Evolutionary conservation across 331 rosid genomes (phyloP).

Genomic region (Saraca asoca): DNA sequence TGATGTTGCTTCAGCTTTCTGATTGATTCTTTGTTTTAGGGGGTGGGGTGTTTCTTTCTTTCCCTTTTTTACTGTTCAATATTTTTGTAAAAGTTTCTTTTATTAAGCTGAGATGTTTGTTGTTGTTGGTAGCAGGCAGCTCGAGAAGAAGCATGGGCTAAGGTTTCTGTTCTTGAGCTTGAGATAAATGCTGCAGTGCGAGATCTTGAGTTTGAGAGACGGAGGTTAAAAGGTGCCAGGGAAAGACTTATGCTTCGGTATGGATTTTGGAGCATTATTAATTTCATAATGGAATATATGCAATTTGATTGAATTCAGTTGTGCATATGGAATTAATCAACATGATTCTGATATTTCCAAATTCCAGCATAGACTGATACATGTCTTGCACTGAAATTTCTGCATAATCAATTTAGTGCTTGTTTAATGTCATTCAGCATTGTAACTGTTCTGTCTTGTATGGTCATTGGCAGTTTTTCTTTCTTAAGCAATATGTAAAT

Average conservation of each 20-base stretch:
- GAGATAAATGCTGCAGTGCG: conserved; percentile 80
- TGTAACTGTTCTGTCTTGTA: conserved; percentile 7
- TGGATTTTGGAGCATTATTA: conserved; percentile 31
- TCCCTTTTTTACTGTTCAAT: not conserved
- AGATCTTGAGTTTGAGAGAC: conserved; percentile 80
- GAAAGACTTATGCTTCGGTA: conserved; percentile 89
- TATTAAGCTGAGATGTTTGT: conserved; percentile 55
- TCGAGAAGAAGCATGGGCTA: conserved; percentile 92
- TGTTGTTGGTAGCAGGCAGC: conserved; percentile 83
- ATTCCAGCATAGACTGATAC: too few species aligned
- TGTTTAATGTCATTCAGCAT: conserved; percentile 9
- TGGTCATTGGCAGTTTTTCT: conserved; percentile 18
- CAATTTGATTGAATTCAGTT: conserved; percentile 5
- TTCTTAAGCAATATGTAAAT: conserved; percentile 20
- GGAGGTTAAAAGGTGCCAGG: conserved; percentile 74
- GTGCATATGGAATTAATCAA: not conserved
- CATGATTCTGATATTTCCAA: not conserved
- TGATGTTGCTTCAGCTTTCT: not conserved
- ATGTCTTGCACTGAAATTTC: too few species aligned
- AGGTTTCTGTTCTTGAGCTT: conserved; percentile 79
- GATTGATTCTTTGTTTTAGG: not conserved
- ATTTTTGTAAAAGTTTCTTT: conserved; percentile 15
- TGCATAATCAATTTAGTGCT: not conserved
- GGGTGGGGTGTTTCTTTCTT: not conserved
- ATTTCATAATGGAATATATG: conserved; percentile 17